Conservation (phyloP, 169 alveolate genomes). For the Plasmodium chabaudi region DNA sequence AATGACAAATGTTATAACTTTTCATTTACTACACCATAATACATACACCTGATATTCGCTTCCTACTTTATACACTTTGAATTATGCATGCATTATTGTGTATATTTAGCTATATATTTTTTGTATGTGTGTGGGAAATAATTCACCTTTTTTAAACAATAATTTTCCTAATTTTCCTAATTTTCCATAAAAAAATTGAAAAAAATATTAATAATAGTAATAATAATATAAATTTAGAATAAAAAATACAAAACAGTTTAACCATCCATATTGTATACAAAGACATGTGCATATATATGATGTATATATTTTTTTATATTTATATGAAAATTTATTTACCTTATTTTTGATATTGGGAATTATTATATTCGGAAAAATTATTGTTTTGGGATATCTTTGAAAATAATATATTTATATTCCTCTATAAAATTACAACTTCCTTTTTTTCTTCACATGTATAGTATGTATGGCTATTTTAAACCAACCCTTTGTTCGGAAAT, state of each 20-base stretch:
- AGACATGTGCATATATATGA: not conserved
- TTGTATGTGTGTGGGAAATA: not conserved
- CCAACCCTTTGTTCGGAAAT: no score
- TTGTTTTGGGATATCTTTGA: not conserved
- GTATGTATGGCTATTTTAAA: no score
- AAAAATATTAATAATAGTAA: constrained; percentile 5
- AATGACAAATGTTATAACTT: not conserved
- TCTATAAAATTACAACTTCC: no score
- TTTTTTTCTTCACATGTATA: no score
- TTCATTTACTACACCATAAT: not conserved
- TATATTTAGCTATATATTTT: not conserved
- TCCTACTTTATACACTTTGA: not conserved
- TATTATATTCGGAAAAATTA: not conserved
- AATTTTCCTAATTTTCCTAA: constrained; percentile 12
- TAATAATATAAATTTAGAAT: not conserved
- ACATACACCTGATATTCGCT: not conserved
- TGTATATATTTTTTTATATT: not conserved
- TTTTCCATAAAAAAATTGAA: constrained; percentile 9
- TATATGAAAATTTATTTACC: not conserved
- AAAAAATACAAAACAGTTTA: not conserved
- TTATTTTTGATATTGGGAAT: not conserved
- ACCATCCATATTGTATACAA: not conserved
- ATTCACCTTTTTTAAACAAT: not conserved
- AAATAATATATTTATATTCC: not conserved
- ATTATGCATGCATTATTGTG: not conserved